Evolutionary conservation across 2,329 filamentous ascomycete species (phyloP), one percentile per base, ranked within the genome.

Genomic region (Penicillium sp.): DNA sequence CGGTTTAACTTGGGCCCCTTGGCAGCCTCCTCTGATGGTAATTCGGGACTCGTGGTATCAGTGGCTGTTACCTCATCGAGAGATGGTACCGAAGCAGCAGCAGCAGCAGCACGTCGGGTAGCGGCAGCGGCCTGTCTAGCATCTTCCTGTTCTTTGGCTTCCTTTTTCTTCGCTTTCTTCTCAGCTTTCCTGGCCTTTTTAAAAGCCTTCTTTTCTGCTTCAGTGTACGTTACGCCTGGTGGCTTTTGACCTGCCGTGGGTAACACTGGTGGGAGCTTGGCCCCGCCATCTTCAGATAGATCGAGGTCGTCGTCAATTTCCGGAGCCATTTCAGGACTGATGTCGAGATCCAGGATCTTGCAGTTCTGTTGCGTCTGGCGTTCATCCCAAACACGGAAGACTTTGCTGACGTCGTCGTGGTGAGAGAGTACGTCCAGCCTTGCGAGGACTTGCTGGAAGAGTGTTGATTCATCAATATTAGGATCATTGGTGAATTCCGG

Each of bases 401-500:
- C 67, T 39, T 73, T 72, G 55, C 79, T 81, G 22, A 82, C 79
- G 61, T 82, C 78, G 48, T 74, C 76, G 61, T 82, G 77, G 53
- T 71, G 76, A 43, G 79, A 76, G 24, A 85, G 67, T 13, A 75
- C 69, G 52, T 86, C 80, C 9, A 88, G 70, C 58, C 83, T 84
- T 1, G 73, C 73, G 11, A 81, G 76, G 10, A 87, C 78, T 48
- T 81, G 78, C 1, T 72, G 67, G 33, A 87, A 72, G 3, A 82
- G 77, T 50, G 77, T 75, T 3, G 72, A 68, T 37, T 74, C 73
- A 27, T 75, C 67, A 58, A 75, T 66, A 49, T 76, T 70, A 3
- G 77, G 71, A 31, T 71, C 79, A 39, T 70, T 72, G 21, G 66
- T 73, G 69, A 95, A 97, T 73, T 96, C 91, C 1, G 92, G 90